Conservation (phyloP, 345 rosid species). For the Syzygium aqueum region DNA sequence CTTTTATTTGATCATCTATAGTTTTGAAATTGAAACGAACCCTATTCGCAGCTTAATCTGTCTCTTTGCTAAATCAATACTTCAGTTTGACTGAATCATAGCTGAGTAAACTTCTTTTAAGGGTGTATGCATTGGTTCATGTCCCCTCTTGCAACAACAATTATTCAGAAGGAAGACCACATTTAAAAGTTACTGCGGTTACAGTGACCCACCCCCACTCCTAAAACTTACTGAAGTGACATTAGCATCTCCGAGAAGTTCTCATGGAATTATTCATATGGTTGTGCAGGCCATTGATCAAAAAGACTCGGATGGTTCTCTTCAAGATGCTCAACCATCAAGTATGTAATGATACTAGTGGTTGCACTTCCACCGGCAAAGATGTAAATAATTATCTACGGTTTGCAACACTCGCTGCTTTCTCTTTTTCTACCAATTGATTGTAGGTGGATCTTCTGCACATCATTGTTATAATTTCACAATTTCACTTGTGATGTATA, state of each 20-base stretch:
- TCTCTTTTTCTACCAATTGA: background rate
- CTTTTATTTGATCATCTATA: background rate
- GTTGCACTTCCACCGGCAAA: slow-evolving; percentile 90
- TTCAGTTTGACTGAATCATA: background rate
- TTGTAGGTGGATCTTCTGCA: background rate
- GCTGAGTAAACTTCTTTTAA: background rate
- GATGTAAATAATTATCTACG: slow-evolving; percentile 35
- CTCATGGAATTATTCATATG: background rate
- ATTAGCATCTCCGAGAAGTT: background rate
- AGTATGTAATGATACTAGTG: slow-evolving; percentile 62
- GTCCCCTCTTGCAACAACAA: background rate
- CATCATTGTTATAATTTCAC: background rate
- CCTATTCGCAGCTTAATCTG: background rate
- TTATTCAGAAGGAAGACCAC: background rate
- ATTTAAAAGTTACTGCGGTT: background rate
- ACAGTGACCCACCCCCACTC: background rate
- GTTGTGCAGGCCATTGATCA: slow-evolving; percentile 75
- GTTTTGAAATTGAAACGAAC: background rate
- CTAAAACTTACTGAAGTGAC: background rate
- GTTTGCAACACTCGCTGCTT: background rate
- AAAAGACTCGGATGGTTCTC: slow-evolving; percentile 78
- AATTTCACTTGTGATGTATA: no score
- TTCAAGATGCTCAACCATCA: slow-evolving; percentile 81
- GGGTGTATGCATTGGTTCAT: background rate
- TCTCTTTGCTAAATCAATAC: background rate